phyloP scores from a whole-genome alignment of 495 filamentous ascomycete species.

The Amniculicola lignicola region DNA sequence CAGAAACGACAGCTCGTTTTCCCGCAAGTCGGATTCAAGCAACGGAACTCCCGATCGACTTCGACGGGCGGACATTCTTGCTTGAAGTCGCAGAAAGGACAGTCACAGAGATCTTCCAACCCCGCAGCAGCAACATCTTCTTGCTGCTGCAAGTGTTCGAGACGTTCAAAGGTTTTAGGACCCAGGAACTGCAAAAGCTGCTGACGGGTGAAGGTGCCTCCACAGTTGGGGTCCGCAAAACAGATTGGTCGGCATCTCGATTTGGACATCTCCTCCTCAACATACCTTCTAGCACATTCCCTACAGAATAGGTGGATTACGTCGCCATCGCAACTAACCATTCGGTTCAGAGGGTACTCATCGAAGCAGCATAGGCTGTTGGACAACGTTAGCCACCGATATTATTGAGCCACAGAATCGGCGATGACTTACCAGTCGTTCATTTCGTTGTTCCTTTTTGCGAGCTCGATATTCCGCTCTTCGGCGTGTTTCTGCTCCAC shows the following conservation, averaged over 20 bases:
- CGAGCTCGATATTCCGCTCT: slow-evolving; percentile 46
- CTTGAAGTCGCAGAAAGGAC: slow-evolving; percentile 81
- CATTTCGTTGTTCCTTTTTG: slow-evolving; percentile 39
- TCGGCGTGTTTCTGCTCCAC: slow-evolving; percentile 42
- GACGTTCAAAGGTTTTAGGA: slow-evolving; percentile 51
- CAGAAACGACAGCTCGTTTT: slow-evolving; percentile 72
- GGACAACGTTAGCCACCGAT: background rate
- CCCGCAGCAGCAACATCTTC: slow-evolving; percentile 54
- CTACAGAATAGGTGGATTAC: slow-evolving; percentile 66
- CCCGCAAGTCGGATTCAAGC: slow-evolving; percentile 62
- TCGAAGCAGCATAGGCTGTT: slow-evolving; percentile 58
- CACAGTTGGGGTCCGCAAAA: slow-evolving; percentile 53
- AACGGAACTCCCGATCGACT: slow-evolving; percentile 72
- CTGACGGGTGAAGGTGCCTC: slow-evolving; percentile 47
- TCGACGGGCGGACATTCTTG: slow-evolving; percentile 66
- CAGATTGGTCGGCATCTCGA: slow-evolving; percentile 59
- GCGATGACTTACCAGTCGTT: slow-evolving; percentile 49
- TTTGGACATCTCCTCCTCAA: slow-evolving; percentile 64
- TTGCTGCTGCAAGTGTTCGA: slow-evolving; percentile 69
- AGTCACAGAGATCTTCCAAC: slow-evolving; percentile 45
- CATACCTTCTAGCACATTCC: slow-evolving; percentile 59
- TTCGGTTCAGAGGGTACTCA: slow-evolving; percentile 61
- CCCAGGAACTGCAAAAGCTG: slow-evolving; percentile 59
- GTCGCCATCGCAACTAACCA: slow-evolving; percentile 62
- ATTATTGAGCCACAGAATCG: background rate